Evolutionary conservation across 1,284 basidiomycete genomes (phyloP), one percentile per base, ranked within the genome.

Genomic region (Takashimella koratensis): DNA sequence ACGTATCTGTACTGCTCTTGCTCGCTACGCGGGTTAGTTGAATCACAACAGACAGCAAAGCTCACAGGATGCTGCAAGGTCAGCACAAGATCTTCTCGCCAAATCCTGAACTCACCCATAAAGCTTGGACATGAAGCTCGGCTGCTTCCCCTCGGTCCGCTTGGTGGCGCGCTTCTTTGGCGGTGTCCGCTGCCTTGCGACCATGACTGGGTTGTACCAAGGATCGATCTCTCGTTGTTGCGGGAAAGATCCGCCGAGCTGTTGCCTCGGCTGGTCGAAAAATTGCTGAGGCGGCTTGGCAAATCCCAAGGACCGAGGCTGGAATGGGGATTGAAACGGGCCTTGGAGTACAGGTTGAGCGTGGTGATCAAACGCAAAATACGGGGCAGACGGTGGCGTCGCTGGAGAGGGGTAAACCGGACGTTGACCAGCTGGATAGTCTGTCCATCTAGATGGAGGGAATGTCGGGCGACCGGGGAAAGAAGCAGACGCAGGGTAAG

Each of bases 111-210:
- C 86, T 66, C 70, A 90, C 88, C 86, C 84, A 81, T 92, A 93
- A 47, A 93, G 83, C 81, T 92, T 93, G 73, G 89, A 92, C 68
- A 93, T 80, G 73, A 93, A 93, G 10, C 90, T 92, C 0, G 88
- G 87, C 78, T 91, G 88, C 85, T 79, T 77, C 46, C 68, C 66
- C 42, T 77, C 75, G 10, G 62, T 63, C 60, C 74, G 75, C 54
- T 66, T 43, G 6, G 22, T 45, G 50, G 55, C 57, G 21, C 50
- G 39, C 20, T 26, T 45, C 36, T 47, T 54, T 49, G 47, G 46
- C 16, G 30, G 48, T 10, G 22, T 26, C 20, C 23, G 30, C n/a
- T 23, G 36, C 20, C 22, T 39, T 16, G 49, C 46, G 16, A 51
- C n/a, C 47, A 53, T 40, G 3, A 51, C 26, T 8, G 53, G 55